Evolutionary conservation across 768 basidiomycete genomes (phyloP).

Genomic region (Pluteus cervinus): DNA sequence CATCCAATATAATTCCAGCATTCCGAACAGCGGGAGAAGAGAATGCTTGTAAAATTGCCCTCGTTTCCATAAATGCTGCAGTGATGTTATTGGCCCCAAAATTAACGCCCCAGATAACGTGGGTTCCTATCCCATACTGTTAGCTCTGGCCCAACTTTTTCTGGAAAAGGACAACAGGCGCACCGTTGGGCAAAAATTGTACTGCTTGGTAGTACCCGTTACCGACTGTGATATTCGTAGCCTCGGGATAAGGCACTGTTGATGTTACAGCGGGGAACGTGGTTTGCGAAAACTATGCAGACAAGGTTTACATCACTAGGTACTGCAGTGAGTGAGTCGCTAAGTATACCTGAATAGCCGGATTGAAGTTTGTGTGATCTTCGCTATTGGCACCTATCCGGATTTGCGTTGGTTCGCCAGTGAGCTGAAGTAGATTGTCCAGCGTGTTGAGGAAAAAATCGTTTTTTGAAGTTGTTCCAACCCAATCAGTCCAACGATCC

Average conservation of each 20-base stretch:
- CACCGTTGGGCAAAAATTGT: constrained; percentile 45
- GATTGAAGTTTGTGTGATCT: constrained; percentile 54
- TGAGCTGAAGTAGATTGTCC: constrained; percentile 45
- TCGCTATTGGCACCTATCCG: constrained; percentile 54
- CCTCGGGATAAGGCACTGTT: constrained; percentile 61
- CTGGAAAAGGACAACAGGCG: constrained; percentile 8
- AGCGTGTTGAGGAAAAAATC: constrained; percentile 56
- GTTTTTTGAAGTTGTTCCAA: constrained; percentile 45
- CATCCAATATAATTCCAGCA: constrained; percentile 43
- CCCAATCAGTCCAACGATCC: constrained; percentile 68
- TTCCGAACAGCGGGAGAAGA: constrained; percentile 27
- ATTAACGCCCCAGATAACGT: constrained; percentile 65
- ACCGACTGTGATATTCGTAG: constrained; percentile 53
- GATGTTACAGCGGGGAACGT: constrained; percentile 42
- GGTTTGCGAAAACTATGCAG: constrained; percentile 35
- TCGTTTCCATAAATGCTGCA: constrained; percentile 39
- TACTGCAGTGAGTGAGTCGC: not conserved
- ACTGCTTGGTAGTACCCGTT: constrained; percentile 48
- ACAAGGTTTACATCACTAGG: not conserved
- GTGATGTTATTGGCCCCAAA: constrained; percentile 50
- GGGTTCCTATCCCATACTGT: constrained; percentile 37
- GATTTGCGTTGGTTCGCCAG: constrained; percentile 48
- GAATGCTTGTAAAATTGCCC: constrained; percentile 45
- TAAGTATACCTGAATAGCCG: constrained; percentile 34
- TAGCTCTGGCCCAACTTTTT: constrained; percentile 1